A percentile compares a stretch with the other conserved stretches of the same genome.
These are phyloP conservation scores for Aciculoconidium aculeatum DNA, from an alignment of 805 yeast species.

Conservation along the genomic window DNA sequence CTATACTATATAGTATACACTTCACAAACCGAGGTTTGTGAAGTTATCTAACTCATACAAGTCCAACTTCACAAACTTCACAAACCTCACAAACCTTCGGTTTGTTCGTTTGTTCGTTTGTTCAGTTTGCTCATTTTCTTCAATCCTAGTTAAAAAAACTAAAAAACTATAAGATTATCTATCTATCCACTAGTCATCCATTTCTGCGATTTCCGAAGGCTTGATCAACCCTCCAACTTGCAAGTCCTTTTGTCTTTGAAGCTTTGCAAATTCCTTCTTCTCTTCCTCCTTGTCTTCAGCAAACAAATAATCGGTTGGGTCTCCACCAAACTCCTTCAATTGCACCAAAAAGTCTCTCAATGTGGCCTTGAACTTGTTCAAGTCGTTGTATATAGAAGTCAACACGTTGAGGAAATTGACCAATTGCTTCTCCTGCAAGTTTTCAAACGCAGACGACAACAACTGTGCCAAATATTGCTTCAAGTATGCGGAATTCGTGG, in stretches of 20 bases:
- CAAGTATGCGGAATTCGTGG: constrained; percentile 72
- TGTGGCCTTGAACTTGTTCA: constrained; percentile 69
- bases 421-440: constrained; percentile 78
- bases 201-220: constrained; percentile 93
- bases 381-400: constrained; percentile 66
- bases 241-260: constrained; percentile 75
- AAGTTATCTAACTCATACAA: too few relatives aligned
- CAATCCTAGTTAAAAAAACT: too few relatives aligned
- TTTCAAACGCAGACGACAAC: constrained; percentile 87
- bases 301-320: constrained; percentile 87
- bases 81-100: too few relatives aligned
- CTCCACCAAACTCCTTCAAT: constrained; percentile 93
- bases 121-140: too few relatives aligned
- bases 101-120: too few relatives aligned
- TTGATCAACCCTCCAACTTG: constrained; percentile 90
- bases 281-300: constrained; percentile 90
- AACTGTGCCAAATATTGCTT: constrained; percentile 77
- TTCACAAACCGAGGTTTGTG: too few relatives aligned
- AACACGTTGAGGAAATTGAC: constrained; percentile 75
- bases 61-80: too few relatives aligned
- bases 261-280: constrained; percentile 56
- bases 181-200: constrained; percentile 61
- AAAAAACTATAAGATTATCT: too few relatives aligned
- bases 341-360: constrained; percentile 95
- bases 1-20: too few relatives aligned